Conservation (phyloP, 2,329 filamentous ascomycete genomes). For the Hansfordia pulvinata region DNA sequence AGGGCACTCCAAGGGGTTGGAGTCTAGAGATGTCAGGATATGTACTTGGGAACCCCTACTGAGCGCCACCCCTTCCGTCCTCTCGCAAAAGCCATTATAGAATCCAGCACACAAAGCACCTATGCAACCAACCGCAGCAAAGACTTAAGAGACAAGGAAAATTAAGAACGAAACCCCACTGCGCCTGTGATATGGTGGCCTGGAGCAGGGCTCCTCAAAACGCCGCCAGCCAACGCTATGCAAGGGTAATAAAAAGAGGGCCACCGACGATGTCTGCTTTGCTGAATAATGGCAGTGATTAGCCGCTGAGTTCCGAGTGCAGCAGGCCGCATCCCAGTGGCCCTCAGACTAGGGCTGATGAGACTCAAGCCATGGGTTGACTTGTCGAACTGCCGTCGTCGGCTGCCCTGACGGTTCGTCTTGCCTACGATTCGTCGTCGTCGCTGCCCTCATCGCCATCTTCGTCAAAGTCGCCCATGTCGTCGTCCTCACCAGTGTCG, state of each 20-base stretch:
- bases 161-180: too few relatives aligned
- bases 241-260: slow-evolving; percentile 10
- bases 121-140: slow-evolving; percentile 6
- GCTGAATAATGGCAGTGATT: slow-evolving; percentile 1
- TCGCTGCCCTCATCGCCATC: slow-evolving; percentile 44
- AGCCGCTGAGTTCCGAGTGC: not conserved
- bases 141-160: slow-evolving; percentile 4
- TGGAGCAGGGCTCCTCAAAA: slow-evolving; percentile 10
- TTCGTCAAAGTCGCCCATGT: slow-evolving; percentile 44
- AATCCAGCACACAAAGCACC: slow-evolving; percentile 2
- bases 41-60: too few relatives aligned
- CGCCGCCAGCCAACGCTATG: slow-evolving; percentile 18
- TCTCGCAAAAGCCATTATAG: too few relatives aligned
- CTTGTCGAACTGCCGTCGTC: too few relatives aligned
- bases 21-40: too few relatives aligned
- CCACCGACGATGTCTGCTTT: not conserved
- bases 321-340: too few relatives aligned
- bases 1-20: too few relatives aligned
- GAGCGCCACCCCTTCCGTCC: too few relatives aligned
- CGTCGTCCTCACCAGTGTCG: slow-evolving; percentile 47
- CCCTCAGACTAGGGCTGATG: too few relatives aligned
- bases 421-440: slow-evolving; percentile 29
- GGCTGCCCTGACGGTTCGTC: too few relatives aligned
- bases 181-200: slow-evolving; percentile 4
- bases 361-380: too few relatives aligned